Conservation (phyloP, 495 filamentous ascomycete genomes). For the Penicillium coprophilum region DNA sequence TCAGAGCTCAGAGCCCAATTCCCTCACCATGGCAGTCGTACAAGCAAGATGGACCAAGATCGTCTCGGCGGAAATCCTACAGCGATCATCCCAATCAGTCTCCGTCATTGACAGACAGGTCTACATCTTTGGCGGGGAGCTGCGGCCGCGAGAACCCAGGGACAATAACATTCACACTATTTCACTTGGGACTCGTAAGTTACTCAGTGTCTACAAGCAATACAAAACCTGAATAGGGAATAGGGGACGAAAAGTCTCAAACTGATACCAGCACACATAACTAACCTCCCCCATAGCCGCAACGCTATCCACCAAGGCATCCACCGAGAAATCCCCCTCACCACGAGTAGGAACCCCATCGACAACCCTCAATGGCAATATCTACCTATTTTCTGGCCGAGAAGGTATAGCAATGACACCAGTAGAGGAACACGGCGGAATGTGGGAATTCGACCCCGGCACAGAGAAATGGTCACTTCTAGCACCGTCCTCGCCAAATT, state of each 20-base stretch:
- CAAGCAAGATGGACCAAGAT: constrained; percentile 8
- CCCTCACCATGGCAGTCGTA: neutral
- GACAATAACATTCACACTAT: constrained; percentile 72
- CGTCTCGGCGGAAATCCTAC: constrained; percentile 41
- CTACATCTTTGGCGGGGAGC: constrained; percentile 51
- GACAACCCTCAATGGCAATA: constrained; percentile 37
- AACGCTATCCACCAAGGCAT: neutral
- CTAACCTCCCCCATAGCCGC: neutral
- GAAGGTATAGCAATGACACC: constrained; percentile 54
- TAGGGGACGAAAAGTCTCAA: neutral
- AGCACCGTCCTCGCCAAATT: constrained; percentile 12
- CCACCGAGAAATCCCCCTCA: constrained; percentile 25
- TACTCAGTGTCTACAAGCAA: neutral
- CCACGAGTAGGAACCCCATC: constrained; percentile 53
- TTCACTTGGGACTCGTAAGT: constrained; percentile 40
- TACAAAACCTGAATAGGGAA: neutral
- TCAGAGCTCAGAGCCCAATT: neutral
- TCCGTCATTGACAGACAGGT: constrained; percentile 64
- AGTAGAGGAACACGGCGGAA: constrained; percentile 50
- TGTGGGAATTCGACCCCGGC: constrained; percentile 48
- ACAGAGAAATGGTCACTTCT: constrained; percentile 29
- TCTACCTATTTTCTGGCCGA: constrained; percentile 59
- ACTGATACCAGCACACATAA: neutral
- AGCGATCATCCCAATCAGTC: constrained; percentile 68
- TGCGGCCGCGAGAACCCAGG: constrained; percentile 47